Evolutionary conservation across 768 basidiomycete genomes (phyloP), one percentile per base, ranked within the genome.

Genomic region (Pilatotrama ljubarskyi): DNA sequence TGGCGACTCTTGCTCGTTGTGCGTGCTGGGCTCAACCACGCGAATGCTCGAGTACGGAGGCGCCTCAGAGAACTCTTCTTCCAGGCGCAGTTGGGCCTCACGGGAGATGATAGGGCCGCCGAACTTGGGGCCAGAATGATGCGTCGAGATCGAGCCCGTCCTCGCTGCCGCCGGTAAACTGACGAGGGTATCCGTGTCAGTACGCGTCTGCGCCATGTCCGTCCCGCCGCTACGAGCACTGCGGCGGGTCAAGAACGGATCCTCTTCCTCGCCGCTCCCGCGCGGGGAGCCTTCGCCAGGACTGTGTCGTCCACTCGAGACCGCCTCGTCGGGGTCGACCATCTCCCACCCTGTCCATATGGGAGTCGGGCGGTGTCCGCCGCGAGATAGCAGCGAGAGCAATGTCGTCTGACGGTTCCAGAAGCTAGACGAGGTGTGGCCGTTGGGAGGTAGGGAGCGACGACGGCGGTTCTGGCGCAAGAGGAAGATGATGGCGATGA

Each of bases 281-380:
- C 87, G 78, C 1, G 88, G 86, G 24, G 84, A 84, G 35, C 87
- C 86, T 71, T 88, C 84, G n/a, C 85, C 87, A 11, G 78, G 71
- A 0, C 61, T 61, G 13, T 50, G 53, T 3, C 44, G 54, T 9
- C 55, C 61, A 32, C 24, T 37, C n/a, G 49, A 51, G 6, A 54
- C 13, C 29, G 32, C 35, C 42, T 65, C 68, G 6, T 58, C 66
- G 5, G 69, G 50, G 71, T 69, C 48, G 62, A 75, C 52, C 68
- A 73, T 65, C 44, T 71, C 66, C 70, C 70, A 73, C 5, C 69
- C 72, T 1, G 72, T 73, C 72, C 72, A 73, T 5, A 73, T 71
- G 1, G 72, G 70, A 2, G 67, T 67, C 36, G 62, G 62, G 2
- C 63, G 55, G 2, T 51, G 63, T n/a, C 59, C 61, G 24, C 63